Evolutionary conservation across 169 alveolate genomes (phyloP).

Genomic region (Plasmodium ovale): DNA sequence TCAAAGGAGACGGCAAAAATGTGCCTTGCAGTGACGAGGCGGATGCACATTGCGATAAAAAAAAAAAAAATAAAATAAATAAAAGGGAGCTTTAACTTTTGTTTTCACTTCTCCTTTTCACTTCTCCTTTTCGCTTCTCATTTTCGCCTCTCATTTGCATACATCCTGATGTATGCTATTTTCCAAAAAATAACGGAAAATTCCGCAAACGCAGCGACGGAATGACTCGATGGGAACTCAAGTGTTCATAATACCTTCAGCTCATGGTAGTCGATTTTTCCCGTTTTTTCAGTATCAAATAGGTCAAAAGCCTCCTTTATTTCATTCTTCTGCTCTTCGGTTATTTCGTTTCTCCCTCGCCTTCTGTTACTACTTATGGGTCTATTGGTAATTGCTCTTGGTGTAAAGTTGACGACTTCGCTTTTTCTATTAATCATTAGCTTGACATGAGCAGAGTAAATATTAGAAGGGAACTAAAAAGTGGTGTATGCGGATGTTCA

Average conservation of each 20-base stretch:
- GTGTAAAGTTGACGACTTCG: conserved; percentile 41
- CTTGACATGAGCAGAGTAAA: not conserved
- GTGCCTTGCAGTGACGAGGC: too few relatives aligned
- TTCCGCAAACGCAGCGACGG: not conserved
- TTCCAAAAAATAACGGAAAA: not conserved
- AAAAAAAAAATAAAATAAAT: too few relatives aligned
- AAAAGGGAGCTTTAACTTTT: too few relatives aligned
- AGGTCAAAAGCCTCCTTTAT: conserved; percentile 98
- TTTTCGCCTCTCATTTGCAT: too few relatives aligned
- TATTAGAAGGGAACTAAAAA: not conserved
- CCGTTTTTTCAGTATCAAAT: conserved; percentile 98
- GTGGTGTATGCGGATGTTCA: too few relatives aligned
- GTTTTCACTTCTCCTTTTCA: too few relatives aligned
- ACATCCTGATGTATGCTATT: too few relatives aligned
- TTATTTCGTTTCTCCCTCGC: conserved; percentile 79
- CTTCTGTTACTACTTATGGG: conserved; percentile 73
- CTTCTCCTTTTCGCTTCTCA: too few relatives aligned
- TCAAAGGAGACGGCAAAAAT: too few relatives aligned
- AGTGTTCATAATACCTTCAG: conserved; percentile 90
- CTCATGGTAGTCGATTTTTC: conserved; percentile 96
- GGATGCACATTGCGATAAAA: too few relatives aligned
- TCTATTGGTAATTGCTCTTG: conserved; percentile 68
- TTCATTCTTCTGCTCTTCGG: conserved; percentile 89
- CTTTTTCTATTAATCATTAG: conserved; percentile 71
- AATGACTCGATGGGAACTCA: not conserved